These are phyloP conservation scores for Starmerella floris DNA, from an alignment of 805 yeast genomes.

Conservation along the genomic window DNA sequence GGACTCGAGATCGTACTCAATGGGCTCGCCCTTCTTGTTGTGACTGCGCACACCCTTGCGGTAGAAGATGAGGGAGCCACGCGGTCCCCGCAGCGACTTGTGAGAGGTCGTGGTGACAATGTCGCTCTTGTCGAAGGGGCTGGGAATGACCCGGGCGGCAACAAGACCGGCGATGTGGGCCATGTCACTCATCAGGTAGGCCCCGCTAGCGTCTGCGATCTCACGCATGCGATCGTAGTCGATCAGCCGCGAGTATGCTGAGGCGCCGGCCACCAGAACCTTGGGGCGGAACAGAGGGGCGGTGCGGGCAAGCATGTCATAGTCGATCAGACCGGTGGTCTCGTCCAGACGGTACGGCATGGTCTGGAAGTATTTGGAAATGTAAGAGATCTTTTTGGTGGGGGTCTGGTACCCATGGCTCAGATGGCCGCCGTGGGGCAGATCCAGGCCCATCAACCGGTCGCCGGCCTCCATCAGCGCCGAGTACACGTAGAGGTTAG, in stretches of 20 bases:
- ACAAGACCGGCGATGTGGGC: slow-evolving; percentile 95
- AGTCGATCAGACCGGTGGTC: slow-evolving; percentile 82
- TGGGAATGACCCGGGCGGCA: slow-evolving; percentile 85
- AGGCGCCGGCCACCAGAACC: slow-evolving; percentile 90
- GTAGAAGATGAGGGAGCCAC: slow-evolving; percentile 97
- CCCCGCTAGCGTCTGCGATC: slow-evolving; percentile 87
- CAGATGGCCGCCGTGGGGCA: slow-evolving; percentile 97
- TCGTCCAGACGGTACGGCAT: slow-evolving; percentile 92
- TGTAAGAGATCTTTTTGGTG: slow-evolving; percentile 74
- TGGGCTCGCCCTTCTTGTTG: slow-evolving; percentile 72
- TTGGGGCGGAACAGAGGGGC: slow-evolving; percentile 87
- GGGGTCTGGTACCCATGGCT: slow-evolving; percentile 95
- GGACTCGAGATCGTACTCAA: slow-evolving; percentile 74
- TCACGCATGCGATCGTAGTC: slow-evolving; percentile 83
- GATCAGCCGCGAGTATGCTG: slow-evolving; percentile 83
- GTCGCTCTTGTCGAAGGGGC: slow-evolving; percentile 88
- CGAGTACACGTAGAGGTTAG: slow-evolving; percentile 83
- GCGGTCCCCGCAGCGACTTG: slow-evolving; percentile 95
- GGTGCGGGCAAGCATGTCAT: slow-evolving; percentile 69
- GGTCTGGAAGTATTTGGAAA: slow-evolving; percentile 89
- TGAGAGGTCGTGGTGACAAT: slow-evolving; percentile 97
- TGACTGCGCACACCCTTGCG: slow-evolving; percentile 83
- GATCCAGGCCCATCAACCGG: slow-evolving; percentile 91
- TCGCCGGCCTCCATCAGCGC: slow-evolving; percentile 82
- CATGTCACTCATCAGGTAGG: slow-evolving; percentile 88